Evolutionary conservation across 1,284 basidiomycete genomes (phyloP).

Genomic region (Cystobasidiaceae sp.): DNA sequence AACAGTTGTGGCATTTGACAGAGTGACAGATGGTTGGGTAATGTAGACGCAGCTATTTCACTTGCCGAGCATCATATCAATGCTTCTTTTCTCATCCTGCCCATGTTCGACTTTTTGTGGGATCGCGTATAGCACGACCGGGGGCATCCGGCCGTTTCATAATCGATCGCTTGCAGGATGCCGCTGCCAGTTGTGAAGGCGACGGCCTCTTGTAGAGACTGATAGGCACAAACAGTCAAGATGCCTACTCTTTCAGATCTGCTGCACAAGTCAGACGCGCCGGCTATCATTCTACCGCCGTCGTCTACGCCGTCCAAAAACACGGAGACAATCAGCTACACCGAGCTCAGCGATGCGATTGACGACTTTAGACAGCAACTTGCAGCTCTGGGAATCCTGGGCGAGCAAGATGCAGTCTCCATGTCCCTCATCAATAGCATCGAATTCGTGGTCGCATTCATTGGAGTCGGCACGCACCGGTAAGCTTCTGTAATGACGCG

Average conservation of each 20-base stretch:
- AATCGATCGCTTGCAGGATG: too few relatives aligned
- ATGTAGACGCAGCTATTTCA: too few relatives aligned
- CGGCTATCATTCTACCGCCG: constrained; percentile 27
- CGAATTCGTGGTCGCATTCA: constrained; percentile 48
- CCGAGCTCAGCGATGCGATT: constrained; percentile 32
- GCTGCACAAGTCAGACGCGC: constrained; percentile 14
- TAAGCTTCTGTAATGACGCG: background rate
- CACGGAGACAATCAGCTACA: constrained; percentile 32
- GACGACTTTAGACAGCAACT: constrained; percentile 55
- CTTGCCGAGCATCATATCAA: too few relatives aligned
- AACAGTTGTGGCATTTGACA: too few relatives aligned
- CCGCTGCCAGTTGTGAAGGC: too few relatives aligned
- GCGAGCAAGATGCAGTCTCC: constrained; percentile 42
- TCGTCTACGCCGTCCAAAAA: constrained; percentile 7
- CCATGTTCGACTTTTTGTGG: too few relatives aligned
- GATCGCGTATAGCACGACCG: too few relatives aligned
- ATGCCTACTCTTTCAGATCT: constrained; percentile 25
- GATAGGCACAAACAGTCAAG: too few relatives aligned
- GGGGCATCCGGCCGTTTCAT: background rate
- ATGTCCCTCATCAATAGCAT: constrained; percentile 47
- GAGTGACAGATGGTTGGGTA: too few relatives aligned
- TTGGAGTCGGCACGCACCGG: constrained; percentile 45
- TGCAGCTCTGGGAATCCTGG: constrained; percentile 25
- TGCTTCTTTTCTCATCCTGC: too few relatives aligned
- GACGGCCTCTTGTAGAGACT: too few relatives aligned